phyloP scores from a whole-genome alignment of 2,329 filamentous ascomycete genomes.

The Penicillium sp. region DNA sequence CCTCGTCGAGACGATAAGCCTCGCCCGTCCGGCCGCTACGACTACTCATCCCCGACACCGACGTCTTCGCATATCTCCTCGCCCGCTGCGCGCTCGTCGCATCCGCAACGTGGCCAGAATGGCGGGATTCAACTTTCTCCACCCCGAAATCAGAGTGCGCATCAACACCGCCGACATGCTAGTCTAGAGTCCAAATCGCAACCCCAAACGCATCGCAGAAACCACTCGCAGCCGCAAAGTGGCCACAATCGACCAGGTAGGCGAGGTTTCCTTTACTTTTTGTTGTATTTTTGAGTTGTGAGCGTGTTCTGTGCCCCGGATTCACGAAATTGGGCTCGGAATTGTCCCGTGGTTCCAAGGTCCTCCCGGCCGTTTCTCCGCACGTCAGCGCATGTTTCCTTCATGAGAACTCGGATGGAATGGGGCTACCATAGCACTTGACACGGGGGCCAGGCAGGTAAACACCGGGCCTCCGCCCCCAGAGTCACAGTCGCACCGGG shows the following conservation, averaged over 20 bases:
- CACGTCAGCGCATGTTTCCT: neutral
- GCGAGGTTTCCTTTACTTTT: neutral
- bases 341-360: conserved; percentile 19
- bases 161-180: conserved; percentile 18
- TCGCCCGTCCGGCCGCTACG: conserved; percentile 14
- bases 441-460: neutral
- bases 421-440: neutral
- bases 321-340: conserved; percentile 22
- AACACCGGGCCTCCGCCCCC: neutral
- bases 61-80: conserved; percentile 11
- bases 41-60: conserved; percentile 11
- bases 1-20: conserved; percentile 20
- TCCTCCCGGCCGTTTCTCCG: neutral
- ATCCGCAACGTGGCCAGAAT: conserved; percentile 18
- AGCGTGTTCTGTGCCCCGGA: conserved; percentile 20
- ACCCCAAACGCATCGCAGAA: conserved; percentile 20
- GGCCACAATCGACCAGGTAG: conserved; percentile 17
- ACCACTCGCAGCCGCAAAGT: conserved; percentile 21
- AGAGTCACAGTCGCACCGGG: conserved; percentile 1
- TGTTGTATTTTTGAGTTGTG: conserved; percentile 7
- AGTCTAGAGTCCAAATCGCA: conserved; percentile 17
- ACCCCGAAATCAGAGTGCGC: conserved; percentile 12
- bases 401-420: neutral
- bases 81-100: conserved; percentile 12
- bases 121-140: conserved; percentile 14